Evolutionary conservation across 1,284 basidiomycete genomes (phyloP).

Genomic region (Paramarasmius palmivorus): DNA sequence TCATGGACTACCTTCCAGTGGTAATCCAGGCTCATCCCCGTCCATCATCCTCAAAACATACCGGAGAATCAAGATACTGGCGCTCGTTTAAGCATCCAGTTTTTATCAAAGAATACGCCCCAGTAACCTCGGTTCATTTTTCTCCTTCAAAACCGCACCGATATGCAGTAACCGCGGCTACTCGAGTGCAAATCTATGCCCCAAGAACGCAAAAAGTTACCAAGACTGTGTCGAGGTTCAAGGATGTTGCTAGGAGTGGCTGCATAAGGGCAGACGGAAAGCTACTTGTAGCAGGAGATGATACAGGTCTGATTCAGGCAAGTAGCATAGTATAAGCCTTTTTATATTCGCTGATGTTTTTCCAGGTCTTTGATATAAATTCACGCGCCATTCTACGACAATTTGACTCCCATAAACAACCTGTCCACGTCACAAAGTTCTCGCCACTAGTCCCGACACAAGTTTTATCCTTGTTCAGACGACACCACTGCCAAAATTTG

Average conservation of each 20-base stretch:
- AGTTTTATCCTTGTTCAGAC: slow-evolving; percentile 92
- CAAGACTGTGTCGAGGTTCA: slow-evolving; percentile 96
- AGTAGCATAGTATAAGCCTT: slow-evolving; percentile 15
- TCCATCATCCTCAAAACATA: slow-evolving; percentile 59
- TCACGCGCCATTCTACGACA: slow-evolving; percentile 93
- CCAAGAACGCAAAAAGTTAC: slow-evolving; percentile 93
- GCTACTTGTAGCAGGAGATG: slow-evolving; percentile 93
- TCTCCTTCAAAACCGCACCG: slow-evolving; percentile 83
- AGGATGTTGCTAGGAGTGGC: slow-evolving; percentile 90
- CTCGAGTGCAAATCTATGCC: slow-evolving; percentile 94
- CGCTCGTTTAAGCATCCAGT: slow-evolving; percentile 82
- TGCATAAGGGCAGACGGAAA: slow-evolving; percentile 92
- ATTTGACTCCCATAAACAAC: slow-evolving; percentile 91
- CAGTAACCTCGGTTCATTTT: slow-evolving; percentile 91
- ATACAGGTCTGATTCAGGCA: slow-evolving; percentile 91
- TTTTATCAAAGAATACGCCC: slow-evolving; percentile 93
- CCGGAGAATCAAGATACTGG: slow-evolving; percentile 78
- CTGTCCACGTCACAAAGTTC: slow-evolving; percentile 94
- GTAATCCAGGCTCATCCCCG: slow-evolving; percentile 61
- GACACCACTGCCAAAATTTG: slow-evolving; percentile 93
- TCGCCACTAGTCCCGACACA: slow-evolving; percentile 81
- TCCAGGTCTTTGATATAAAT: slow-evolving; percentile 90
- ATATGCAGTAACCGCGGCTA: slow-evolving; percentile 95
- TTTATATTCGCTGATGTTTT: slow-evolving; percentile 13
- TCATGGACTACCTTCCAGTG: slow-evolving; percentile 81